phyloP scores from a whole-genome alignment of 2,329 filamentous ascomycete genomes.

The Microcera coccophila region DNA sequence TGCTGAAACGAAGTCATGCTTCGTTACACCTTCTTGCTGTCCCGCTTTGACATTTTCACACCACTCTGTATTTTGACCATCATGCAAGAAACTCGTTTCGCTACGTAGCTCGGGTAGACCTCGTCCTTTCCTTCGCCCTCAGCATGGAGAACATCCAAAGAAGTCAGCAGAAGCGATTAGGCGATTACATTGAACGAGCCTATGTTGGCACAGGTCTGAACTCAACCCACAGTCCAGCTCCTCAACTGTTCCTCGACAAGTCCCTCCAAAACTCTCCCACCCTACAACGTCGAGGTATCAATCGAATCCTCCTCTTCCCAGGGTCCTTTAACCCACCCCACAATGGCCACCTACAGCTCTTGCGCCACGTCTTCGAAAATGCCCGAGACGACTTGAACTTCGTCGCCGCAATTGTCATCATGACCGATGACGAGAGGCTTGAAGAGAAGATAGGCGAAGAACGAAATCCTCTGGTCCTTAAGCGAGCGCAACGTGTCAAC shows the following conservation, averaged over 20 bases:
- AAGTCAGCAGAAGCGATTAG: conserved; percentile 5
- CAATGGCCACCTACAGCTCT: conserved; percentile 31
- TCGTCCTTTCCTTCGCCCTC: too few species aligned
- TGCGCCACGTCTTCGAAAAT: conserved; percentile 28
- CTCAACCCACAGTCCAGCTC: conserved; percentile 2
- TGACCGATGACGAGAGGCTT: conserved; percentile 23
- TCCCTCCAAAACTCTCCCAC: conserved; percentile 13
- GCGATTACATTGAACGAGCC: conserved; percentile 15
- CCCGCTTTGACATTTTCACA: too few species aligned
- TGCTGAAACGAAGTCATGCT: too few species aligned
- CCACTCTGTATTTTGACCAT: too few species aligned
- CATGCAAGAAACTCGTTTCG: too few species aligned
- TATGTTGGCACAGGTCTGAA: conserved; percentile 1
- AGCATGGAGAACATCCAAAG: neutral
- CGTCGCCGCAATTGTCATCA: conserved; percentile 30
- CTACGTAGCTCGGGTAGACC: neutral
- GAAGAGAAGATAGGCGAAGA: conserved; percentile 17
- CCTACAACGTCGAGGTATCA: conserved; percentile 11
- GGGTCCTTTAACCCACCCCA: conserved; percentile 40
- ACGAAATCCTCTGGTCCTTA: conserved; percentile 12
- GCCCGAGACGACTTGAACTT: conserved; percentile 27
- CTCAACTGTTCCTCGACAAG: conserved; percentile 10
- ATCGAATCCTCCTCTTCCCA: conserved; percentile 33
- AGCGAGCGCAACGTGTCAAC: conserved; percentile 16
- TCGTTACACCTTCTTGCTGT: too few species aligned